phyloP scores from a whole-genome alignment of 2,329 filamentous ascomycete genomes.

The Penicillium vulpinum region DNA sequence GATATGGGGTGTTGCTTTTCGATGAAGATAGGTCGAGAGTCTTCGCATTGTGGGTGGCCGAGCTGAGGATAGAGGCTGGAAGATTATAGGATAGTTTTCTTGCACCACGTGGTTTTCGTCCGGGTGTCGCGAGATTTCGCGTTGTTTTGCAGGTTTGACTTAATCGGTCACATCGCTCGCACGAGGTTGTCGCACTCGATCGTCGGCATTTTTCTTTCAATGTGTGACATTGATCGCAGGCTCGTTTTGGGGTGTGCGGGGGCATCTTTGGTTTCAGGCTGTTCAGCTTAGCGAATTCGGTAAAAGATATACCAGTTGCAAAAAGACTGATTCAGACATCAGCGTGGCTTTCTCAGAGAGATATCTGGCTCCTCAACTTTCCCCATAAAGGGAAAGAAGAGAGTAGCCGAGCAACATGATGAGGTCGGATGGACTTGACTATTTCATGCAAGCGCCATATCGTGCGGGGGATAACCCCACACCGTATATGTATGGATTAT shows the following conservation, averaged over 20 bases:
- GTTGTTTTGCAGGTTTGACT: conserved; percentile 9
- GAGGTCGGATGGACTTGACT: background rate
- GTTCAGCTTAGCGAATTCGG: background rate
- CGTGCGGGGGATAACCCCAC: background rate
- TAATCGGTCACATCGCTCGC: conserved; percentile 16
- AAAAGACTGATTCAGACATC: background rate
- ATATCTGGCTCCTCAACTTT: too few relatives aligned
- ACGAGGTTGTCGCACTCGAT: background rate
- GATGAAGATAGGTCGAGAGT: background rate
- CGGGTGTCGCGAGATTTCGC: conserved; percentile 5
- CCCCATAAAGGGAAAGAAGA: too few relatives aligned
- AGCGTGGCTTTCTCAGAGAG: background rate
- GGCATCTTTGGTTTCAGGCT: background rate
- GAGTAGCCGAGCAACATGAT: too few relatives aligned
- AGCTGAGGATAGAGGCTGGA: background rate
- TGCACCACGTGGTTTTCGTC: conserved; percentile 12
- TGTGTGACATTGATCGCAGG: conserved; percentile 18
- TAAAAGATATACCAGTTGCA: background rate
- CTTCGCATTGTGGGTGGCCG: background rate
- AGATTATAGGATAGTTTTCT: conserved; percentile 13
- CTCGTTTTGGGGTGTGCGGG: background rate
- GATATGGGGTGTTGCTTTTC: background rate
- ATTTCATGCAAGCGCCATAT: background rate
- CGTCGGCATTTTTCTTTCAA: conserved; percentile 21
- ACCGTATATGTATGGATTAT: too few relatives aligned